phyloP scores from a whole-genome alignment of 805 yeast species.

The Sungouiella blattae region DNA sequence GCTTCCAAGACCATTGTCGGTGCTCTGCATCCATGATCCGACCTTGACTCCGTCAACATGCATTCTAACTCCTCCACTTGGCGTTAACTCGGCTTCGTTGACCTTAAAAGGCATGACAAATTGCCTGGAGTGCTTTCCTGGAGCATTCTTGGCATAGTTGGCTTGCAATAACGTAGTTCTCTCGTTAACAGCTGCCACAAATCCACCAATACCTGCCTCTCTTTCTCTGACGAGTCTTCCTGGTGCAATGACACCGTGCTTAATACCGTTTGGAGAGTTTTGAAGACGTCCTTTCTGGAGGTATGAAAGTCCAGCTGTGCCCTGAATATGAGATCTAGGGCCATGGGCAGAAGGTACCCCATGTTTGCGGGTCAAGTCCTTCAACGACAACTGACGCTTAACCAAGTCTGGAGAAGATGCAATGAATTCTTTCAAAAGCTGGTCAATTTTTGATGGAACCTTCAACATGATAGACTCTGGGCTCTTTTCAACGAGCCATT shows the following conservation, averaged over 20 bases:
- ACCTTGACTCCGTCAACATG: constrained; percentile 39
- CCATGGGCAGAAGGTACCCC: constrained; percentile 11
- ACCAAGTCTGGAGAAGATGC: constrained; percentile 17
- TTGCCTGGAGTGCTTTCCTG: constrained; percentile 43
- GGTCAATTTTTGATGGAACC: constrained; percentile 21
- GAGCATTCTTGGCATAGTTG: constrained; percentile 30
- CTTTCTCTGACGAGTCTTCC: constrained; percentile 59
- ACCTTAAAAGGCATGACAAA: constrained; percentile 41
- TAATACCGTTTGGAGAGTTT: constrained; percentile 69
- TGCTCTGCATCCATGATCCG: constrained; percentile 38
- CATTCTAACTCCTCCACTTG: constrained; percentile 37
- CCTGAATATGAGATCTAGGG: constrained; percentile 40
- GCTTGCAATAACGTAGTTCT: constrained; percentile 33
- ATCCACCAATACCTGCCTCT: constrained; percentile 58
- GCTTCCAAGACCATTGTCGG: constrained; percentile 13
- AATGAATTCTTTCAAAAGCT: constrained; percentile 34
- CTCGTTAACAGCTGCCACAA: constrained; percentile 34
- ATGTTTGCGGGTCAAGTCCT: constrained; percentile 21
- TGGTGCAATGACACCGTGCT: constrained; percentile 53
- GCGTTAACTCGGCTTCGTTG: constrained; percentile 32
- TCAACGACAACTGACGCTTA: constrained; percentile 19
- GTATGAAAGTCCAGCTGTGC: constrained; percentile 76
- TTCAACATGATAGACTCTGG: constrained; percentile 35
- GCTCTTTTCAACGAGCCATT: constrained; percentile 50
- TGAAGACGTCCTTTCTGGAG: constrained; percentile 62